phyloP scores from a whole-genome alignment of 1,284 basidiomycete genomes.

The Ustilago sp. region DNA sequence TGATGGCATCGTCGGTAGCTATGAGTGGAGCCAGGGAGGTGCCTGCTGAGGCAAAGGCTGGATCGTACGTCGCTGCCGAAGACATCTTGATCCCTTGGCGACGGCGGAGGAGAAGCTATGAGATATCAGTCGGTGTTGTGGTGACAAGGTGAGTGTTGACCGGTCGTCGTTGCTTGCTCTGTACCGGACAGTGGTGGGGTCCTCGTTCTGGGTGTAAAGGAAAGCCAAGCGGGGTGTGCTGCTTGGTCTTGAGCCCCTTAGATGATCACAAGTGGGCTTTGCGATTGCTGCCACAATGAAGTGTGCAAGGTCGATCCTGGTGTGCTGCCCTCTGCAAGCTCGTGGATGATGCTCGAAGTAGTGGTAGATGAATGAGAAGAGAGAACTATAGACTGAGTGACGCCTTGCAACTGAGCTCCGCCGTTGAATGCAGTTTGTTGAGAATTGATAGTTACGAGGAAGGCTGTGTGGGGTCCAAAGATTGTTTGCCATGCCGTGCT shows the following conservation, averaged over 20 bases:
- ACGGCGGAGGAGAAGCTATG: no score
- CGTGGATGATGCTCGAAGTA: background rate
- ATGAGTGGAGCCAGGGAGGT: slow-evolving; percentile 39
- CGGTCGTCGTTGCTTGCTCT: background rate
- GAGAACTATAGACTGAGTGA: background rate
- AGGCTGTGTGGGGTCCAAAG: background rate
- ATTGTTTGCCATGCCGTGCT: background rate
- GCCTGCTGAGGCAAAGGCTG: slow-evolving; percentile 51
- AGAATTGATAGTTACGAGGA: background rate
- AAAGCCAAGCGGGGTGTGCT: background rate
- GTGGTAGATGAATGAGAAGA: background rate
- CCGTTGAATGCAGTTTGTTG: background rate
- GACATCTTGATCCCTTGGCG: slow-evolving; percentile 16
- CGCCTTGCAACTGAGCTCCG: background rate
- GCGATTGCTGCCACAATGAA: background rate
- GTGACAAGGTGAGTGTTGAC: background rate
- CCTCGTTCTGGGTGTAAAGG: background rate
- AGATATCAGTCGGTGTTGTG: background rate
- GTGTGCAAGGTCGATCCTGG: background rate
- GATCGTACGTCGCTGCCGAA: slow-evolving; percentile 29
- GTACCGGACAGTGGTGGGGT: background rate
- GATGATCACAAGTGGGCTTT: background rate
- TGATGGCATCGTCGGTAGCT: slow-evolving; percentile 17
- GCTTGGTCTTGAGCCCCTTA: background rate
- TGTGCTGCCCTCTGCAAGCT: background rate